Evolutionary conservation across 2,329 filamentous ascomycete species (phyloP).

Genomic region (Aspergillus hiratsukae): DNA sequence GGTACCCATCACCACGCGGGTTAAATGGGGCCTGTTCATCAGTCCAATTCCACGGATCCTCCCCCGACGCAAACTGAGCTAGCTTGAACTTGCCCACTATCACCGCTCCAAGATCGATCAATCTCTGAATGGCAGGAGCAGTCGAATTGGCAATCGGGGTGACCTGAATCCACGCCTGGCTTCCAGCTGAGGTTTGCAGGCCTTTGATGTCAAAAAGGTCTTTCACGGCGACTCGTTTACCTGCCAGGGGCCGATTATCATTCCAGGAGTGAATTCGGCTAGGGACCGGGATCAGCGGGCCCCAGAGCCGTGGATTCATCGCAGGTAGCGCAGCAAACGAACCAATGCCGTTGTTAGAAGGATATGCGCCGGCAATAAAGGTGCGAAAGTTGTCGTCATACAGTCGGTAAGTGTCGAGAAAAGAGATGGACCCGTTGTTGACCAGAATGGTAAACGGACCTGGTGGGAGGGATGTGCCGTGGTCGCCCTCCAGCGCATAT

Average conservation of each 20-base stretch:
- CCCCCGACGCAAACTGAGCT: constrained; percentile 32
- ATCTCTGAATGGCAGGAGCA: constrained; percentile 29
- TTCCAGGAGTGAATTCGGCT: constrained; percentile 17
- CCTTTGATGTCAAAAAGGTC: constrained; percentile 36
- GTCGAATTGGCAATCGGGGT: constrained; percentile 21
- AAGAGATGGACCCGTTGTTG: neutral
- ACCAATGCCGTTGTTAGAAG: constrained; percentile 3
- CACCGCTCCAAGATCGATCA: constrained; percentile 31
- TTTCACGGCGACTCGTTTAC: constrained; percentile 32
- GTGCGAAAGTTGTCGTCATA: constrained; percentile 8
- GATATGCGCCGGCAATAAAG: constrained; percentile 10
- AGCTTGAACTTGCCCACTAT: constrained; percentile 35
- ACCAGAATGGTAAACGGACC: constrained; percentile 10
- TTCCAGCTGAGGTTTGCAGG: constrained; percentile 29
- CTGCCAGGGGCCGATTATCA: constrained; percentile 32
- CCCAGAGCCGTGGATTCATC: neutral
- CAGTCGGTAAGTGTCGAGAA: constrained; percentile 10
- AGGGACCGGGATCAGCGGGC: constrained; percentile 6
- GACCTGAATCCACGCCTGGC: constrained; percentile 26
- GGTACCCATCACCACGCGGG: constrained; percentile 34
- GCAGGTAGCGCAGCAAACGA: constrained; percentile 2
- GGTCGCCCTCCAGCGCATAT: neutral
- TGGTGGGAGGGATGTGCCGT: neutral
- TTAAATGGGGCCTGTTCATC: constrained; percentile 32
- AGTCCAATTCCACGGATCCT: constrained; percentile 18